phyloP scores from a whole-genome alignment of 1,139 yeast genomes.

The Kodamaea ohmeri region DNA sequence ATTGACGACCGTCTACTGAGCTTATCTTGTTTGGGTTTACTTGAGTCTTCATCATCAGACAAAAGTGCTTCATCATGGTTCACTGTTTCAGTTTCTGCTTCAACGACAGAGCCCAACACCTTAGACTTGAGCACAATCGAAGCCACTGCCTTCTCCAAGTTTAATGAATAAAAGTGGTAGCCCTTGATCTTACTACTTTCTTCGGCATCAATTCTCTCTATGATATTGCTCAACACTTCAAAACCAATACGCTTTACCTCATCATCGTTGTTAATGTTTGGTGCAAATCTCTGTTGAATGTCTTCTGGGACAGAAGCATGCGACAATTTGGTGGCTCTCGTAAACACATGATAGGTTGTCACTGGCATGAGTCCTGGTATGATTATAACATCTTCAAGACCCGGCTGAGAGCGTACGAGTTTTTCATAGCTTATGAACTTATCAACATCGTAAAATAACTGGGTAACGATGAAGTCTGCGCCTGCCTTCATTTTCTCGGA shows the following conservation, averaged over 20 bases:
- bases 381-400: conserved; percentile 49
- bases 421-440: conserved; percentile 41
- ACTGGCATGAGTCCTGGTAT: conserved; percentile 98
- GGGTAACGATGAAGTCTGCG: conserved; percentile 46
- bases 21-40: conserved; percentile 8
- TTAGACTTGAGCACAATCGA: conserved; percentile 67
- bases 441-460: conserved; percentile 42
- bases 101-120: conserved; percentile 36
- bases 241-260: conserved; percentile 83
- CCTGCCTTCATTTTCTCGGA: conserved; percentile 47
- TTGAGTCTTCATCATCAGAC: conserved; percentile 33
- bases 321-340: conserved; percentile 84
- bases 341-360: conserved; percentile 79
- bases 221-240: conserved; percentile 61
- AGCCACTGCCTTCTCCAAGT: conserved; percentile 88
- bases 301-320: conserved; percentile 78
- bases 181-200: conserved; percentile 65
- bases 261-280: conserved; percentile 76
- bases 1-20: conserved; percentile 46
- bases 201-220: conserved; percentile 50
- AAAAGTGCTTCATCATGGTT: conserved; percentile 33
- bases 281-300: conserved; percentile 42
- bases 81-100: conserved; percentile 16
- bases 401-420: conserved; percentile 32
- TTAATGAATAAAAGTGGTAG: conserved; percentile 86